Percentiles rank a stretch among this genome's conserved stretches.
These are phyloP conservation scores for Pyrenophora teres DNA, from an alignment of 2,329 filamentous ascomycete species.

Conservation along the genomic window DNA sequence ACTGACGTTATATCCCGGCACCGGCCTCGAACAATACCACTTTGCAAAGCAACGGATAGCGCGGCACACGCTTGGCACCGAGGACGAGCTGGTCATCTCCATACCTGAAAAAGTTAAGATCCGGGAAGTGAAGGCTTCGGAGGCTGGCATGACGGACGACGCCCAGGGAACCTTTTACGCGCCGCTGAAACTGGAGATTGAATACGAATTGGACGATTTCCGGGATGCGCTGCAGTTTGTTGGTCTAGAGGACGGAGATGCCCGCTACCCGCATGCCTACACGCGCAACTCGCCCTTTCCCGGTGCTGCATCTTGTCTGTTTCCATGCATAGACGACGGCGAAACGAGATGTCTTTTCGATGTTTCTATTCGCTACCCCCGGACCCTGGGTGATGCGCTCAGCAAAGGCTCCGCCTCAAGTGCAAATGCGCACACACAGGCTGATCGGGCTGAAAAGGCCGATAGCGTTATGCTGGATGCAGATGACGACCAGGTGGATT, in stretches of 20 bases:
- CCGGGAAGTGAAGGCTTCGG: conserved; percentile 62
- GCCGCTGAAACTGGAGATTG: conserved; percentile 69
- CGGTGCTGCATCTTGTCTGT: conserved; percentile 81
- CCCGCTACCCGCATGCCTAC: conserved; percentile 87
- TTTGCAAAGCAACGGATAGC: conserved; percentile 72
- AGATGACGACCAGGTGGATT: conserved; percentile 49
- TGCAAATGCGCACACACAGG: conserved; percentile 14
- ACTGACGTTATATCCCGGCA: conserved; percentile 65
- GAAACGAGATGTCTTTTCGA: conserved; percentile 84
- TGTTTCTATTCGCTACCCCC: conserved; percentile 81
- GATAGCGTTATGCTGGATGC: conserved; percentile 42
- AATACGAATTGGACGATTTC: conserved; percentile 75
- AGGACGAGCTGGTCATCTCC: conserved; percentile 63
- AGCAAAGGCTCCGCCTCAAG: conserved; percentile 41
- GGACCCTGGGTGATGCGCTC: conserved; percentile 79
- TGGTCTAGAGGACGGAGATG: conserved; percentile 77
- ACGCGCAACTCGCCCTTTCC: conserved; percentile 80
- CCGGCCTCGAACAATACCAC: conserved; percentile 74
- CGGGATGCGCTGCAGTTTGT: conserved; percentile 92
- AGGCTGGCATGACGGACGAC: conserved; percentile 43
- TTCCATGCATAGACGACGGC: conserved; percentile 90
- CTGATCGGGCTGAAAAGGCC: conserved; percentile 33
- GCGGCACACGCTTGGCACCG: conserved; percentile 58
- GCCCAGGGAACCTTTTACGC: conserved; percentile 53
- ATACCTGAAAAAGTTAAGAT: conserved; percentile 66